A percentile compares a stretch with the other conserved stretches of the same genome.
These are phyloP conservation scores for Globisporangium polare DNA, from an alignment of 352 stramenopile species.

Conservation along the genomic window DNA sequence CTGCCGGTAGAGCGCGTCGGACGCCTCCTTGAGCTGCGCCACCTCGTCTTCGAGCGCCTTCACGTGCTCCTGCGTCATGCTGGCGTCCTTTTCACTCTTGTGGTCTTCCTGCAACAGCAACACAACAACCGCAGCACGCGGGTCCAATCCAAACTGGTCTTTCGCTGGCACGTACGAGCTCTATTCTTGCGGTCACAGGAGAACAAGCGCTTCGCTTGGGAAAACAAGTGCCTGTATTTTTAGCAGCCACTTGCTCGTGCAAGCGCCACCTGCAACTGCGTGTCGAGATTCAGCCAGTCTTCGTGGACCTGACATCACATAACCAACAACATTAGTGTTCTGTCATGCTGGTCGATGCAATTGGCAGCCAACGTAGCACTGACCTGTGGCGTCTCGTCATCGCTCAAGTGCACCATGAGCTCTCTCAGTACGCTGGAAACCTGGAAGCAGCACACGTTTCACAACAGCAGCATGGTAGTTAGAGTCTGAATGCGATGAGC, in stretches of 20 bases:
- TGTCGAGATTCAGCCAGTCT: conserved; percentile 22
- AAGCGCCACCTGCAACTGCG: conserved; percentile 13
- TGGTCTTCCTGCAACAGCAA: too few relatives aligned
- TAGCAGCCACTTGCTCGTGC: background rate
- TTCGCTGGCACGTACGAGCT: background rate
- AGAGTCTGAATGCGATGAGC: background rate
- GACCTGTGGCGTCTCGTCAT: background rate
- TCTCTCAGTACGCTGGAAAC: conserved; percentile 5
- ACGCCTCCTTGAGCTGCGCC: conserved; percentile 41
- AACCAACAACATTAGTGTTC: background rate
- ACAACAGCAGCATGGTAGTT: background rate
- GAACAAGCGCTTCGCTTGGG: too few relatives aligned
- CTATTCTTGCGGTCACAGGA: too few relatives aligned
- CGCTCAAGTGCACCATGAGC: conserved; percentile 1
- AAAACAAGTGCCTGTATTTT: conserved; percentile 2
- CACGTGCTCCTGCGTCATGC: conserved; percentile 27
- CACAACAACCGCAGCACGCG: too few relatives aligned
- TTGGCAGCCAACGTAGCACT: background rate
- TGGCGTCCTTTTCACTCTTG: too few relatives aligned
- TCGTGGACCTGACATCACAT: conserved; percentile 4
- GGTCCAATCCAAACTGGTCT: background rate
- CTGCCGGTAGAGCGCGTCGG: conserved; percentile 59
- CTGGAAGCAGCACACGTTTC: background rate
- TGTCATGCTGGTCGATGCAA: too few relatives aligned
- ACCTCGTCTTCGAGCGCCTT: conserved; percentile 50